These are phyloP conservation scores for Exophiala sp. DNA, from an alignment of 2,329 filamentous ascomycete species.

Conservation along the genomic window DNA sequence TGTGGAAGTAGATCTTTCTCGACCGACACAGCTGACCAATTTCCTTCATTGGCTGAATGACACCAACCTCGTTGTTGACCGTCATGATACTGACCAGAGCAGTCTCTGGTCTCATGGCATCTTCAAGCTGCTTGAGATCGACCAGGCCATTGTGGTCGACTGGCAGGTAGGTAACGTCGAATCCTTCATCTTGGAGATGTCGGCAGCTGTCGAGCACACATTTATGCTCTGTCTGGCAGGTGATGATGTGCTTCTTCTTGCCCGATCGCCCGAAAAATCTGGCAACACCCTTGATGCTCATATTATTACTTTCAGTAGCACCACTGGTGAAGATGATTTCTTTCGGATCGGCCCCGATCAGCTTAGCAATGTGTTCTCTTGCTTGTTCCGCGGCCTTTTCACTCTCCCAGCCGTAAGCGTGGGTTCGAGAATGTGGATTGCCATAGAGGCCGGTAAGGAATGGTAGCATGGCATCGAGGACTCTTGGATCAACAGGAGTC, in stretches of 20 bases:
- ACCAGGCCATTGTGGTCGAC: constrained; percentile 85
- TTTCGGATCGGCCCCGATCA: constrained; percentile 93
- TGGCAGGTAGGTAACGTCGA: constrained; percentile 93
- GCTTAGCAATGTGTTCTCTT: constrained; percentile 72
- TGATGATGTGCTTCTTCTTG: constrained; percentile 99
- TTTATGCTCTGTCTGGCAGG: constrained; percentile 97
- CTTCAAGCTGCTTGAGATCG: constrained; percentile 77
- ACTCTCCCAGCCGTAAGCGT: constrained; percentile 98
- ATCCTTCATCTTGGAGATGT: constrained; percentile 94
- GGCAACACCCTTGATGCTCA: constrained; percentile 98
- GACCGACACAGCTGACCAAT: constrained; percentile 88
- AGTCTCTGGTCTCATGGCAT: constrained; percentile 86
- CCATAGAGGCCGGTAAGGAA: constrained; percentile 91
- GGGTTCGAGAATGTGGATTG: constrained; percentile 94
- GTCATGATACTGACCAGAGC: constrained; percentile 95
- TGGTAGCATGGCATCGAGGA: constrained; percentile 94
- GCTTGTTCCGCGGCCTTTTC: constrained; percentile 91
- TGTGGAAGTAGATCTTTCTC: constrained; percentile 97
- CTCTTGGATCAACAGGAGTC: constrained; percentile 88
- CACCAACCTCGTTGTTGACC: constrained; percentile 98
- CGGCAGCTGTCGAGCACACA: constrained; percentile 96
- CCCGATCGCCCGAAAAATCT: constrained; percentile 88
- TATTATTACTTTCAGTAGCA: constrained; percentile 98
- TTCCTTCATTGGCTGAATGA: constrained; percentile 92
- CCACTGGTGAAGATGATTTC: constrained; percentile 99